These are phyloP conservation scores for Fusarium bactridioides DNA, from an alignment of 2,329 filamentous ascomycete species.

Conservation along the genomic window DNA sequence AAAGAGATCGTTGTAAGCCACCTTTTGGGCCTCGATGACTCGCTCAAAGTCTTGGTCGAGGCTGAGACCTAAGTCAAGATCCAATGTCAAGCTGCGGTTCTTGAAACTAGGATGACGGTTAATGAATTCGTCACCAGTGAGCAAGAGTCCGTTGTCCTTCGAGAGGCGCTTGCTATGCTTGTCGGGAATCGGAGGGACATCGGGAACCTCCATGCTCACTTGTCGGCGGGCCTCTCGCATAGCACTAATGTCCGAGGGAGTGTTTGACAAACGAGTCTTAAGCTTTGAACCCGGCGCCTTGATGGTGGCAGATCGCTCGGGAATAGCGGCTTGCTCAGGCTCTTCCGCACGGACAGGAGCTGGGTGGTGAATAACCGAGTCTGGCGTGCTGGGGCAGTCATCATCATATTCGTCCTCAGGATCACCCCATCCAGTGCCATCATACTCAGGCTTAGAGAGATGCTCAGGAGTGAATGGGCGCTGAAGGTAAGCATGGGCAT, in stretches of 20 bases:
- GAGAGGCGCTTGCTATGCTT: conserved; percentile 65
- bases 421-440: conserved; percentile 68
- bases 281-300: conserved; percentile 86
- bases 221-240: conserved; percentile 89
- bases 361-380: conserved; percentile 87
- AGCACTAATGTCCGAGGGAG: conserved; percentile 80
- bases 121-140: conserved; percentile 53
- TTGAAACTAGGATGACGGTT: conserved; percentile 77
- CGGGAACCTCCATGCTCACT: conserved; percentile 77
- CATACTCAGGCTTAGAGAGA: conserved; percentile 68
- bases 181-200: conserved; percentile 67
- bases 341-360: conserved; percentile 53
- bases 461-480: conserved; percentile 60
- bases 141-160: conserved; percentile 52
- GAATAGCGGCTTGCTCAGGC: conserved; percentile 66
- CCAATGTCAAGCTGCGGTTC: conserved; percentile 82
- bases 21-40: conserved; percentile 97
- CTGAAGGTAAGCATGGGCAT: conserved; percentile 48
- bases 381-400: conserved; percentile 75
- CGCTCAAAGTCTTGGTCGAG: conserved; percentile 93
- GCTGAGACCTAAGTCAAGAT: conserved; percentile 84
- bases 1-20: conserved; percentile 53
- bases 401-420: conserved; percentile 60
- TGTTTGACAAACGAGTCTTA: conserved; percentile 88
- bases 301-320: conserved; percentile 86